phyloP scores from a whole-genome alignment of 805 yeast genomes.

The Schwanniomyces polymorphus region DNA sequence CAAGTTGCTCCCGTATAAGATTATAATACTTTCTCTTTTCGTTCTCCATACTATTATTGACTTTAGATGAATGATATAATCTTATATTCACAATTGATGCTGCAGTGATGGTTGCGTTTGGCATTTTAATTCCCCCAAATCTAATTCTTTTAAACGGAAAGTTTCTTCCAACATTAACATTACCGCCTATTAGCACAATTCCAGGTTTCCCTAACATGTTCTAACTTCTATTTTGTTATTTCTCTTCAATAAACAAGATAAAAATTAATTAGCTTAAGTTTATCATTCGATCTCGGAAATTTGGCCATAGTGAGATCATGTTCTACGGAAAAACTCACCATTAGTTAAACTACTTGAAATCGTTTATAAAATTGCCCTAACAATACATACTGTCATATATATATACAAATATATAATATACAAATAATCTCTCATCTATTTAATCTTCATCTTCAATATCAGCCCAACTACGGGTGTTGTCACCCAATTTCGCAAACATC shows the following conservation, averaged over 20 bases:
- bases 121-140: not conserved
- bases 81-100: not conserved
- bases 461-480: constrained; percentile 32
- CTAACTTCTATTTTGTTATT: not conserved
- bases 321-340: not conserved
- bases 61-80: constrained; percentile 1
- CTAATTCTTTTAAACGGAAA: not conserved
- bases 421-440: not conserved
- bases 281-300: not conserved
- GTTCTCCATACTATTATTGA: constrained; percentile 5
- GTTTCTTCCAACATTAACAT: not conserved
- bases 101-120: not conserved
- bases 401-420: too few species aligned
- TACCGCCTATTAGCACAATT: not conserved
- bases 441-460: constrained; percentile 24
- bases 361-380: too few species aligned
- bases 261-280: not conserved
- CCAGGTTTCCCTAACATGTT: not conserved
- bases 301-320: not conserved
- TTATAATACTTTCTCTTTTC: constrained; percentile 15
- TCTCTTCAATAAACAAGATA: not conserved
- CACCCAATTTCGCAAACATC: constrained; percentile 27
- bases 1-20: constrained; percentile 7
- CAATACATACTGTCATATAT: too few species aligned
- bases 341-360: too few species aligned